These are phyloP conservation scores for Solanum hybrid DNA, from an alignment of 305 asterid genomes.

Conservation along the genomic window DNA sequence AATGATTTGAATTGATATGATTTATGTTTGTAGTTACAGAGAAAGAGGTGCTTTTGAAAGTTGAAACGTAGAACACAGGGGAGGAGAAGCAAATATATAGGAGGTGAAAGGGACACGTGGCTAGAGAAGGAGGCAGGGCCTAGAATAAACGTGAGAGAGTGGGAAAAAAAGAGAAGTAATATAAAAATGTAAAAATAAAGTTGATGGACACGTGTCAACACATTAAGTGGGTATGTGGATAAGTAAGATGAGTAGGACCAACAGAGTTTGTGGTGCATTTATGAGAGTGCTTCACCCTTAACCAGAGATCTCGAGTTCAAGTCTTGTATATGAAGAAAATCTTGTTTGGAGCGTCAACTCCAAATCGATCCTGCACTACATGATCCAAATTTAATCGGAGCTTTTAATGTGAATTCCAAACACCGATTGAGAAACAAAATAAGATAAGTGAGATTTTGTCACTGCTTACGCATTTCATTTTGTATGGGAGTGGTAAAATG, in stretches of 20 bases:
- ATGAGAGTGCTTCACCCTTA: too few species aligned
- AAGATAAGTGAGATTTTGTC: neutral
- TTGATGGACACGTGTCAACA: neutral
- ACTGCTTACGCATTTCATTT: neutral
- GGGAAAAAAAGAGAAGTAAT: neutral
- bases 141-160: neutral
- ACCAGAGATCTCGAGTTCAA: fast-evolving
- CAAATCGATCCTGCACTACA: fast-evolving
- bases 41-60: neutral
- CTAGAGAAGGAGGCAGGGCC: neutral
- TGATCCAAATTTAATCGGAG: fast-evolving
- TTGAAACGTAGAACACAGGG: neutral
- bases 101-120: neutral
- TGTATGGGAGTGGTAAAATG: neutral
- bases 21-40: neutral
- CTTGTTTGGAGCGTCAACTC: too few species aligned
- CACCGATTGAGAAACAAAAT: fast-evolving
- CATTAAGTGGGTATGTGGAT: neutral
- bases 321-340: fast-evolving
- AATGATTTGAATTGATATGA: neutral
- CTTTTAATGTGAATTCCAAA: too few species aligned
- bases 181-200: neutral
- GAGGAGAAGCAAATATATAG: neutral
- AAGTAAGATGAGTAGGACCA: neutral
- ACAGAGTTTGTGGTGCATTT: too few species aligned